Base-by-base conservation (phyloP, 176 grass and related monocot species). In the Aegilops sharonensis region DNA sequence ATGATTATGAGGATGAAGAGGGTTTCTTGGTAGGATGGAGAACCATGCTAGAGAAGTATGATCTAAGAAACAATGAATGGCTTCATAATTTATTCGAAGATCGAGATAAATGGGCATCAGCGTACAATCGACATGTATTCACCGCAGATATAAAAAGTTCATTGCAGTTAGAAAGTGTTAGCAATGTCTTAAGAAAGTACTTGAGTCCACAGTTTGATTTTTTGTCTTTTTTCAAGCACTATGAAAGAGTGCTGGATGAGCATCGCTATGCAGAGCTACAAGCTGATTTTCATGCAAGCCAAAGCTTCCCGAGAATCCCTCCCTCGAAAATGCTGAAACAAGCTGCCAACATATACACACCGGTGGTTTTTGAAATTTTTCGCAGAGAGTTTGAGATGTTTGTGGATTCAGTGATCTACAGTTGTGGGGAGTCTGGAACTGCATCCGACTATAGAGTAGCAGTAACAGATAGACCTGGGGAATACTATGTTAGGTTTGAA, bases 371-470 rank as follows among this genome's bases (percentile, higher is more conserved):
- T 89, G 91, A 97, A 88, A 85, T 91, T 62, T 97, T 95, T 68
- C 82, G 85, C 14, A 93, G 85, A 64, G 95, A 97, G 42, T 97
- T 97, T 90, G 95, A 97, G 87, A 97, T 97, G 95, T 97, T 87
- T 81, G 92, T 97, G 43, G 92, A 97, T 88, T 95, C 86, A 79
- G 87, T 95, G 78, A 95, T 97, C 68, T 97, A 91, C 77, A 95
- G 89, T 68, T 97, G 91, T 80, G 87, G 89, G 8, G 89, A 92
- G 79, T 68, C 20, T 60, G 91, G 86, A 42, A 89, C 54, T 9
- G 47, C 78, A 68, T 92, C 87, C 3, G 78, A 88, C 4, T 97
- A 94, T 77, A 97, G 84, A 81, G 92, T 97, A 62, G 91, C 70
- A 67, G 92, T 95, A 75, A 93, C 93, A 75, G 95, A 97, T 88